Evolutionary conservation across 1,139 yeast species (phyloP), one percentile per base, ranked within the genome.

Genomic region (Taiozyma sp.): DNA sequence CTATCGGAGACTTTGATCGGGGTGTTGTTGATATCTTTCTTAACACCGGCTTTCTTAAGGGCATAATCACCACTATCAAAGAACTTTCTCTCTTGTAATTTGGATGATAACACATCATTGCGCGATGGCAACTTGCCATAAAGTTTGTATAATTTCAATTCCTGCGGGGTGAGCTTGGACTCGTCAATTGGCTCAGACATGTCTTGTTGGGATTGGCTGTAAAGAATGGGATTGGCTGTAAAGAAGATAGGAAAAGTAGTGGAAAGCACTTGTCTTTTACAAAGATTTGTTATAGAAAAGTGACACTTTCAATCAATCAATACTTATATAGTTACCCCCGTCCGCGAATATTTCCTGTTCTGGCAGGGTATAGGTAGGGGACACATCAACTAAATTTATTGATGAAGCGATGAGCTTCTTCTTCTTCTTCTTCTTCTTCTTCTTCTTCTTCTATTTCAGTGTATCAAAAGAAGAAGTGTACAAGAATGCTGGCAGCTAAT

Each of bases 1-100:
- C 53, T 55, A 44, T 59, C 53, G 30, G 61, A 56, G 29, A 61
- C 44, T 14, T 53, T 55, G 2, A 42, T 42, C 13, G 47, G 45
- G 8, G 29, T 40, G 19, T 48, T 49, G 21, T 59, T 54, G 37
- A 53, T 53, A 32, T 53, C 59, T 42, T 58, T 57, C 37, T 54
- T 53, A 28, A 57, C 55, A 39, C 81, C 81, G 7, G 83, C 88
- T 61, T 90, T 85, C 58, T 88, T 89, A 80, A 93, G 80, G 28
- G 98, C 98, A 67, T 95, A 93, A 69, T 93, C 99, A 24, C 99
- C 99, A 54, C 96, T 88, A 63, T 93, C 99, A 65, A 93, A 95
- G 69, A 86, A 93, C 70, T 90, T 90, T 62, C 97, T 83, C 61
- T 93, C 98, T 67, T 85, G 85, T 59, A 86, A 72, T 67, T 88